A percentile compares a stretch with the other conserved stretches of the same genome.
Evolutionary conservation across 2,329 filamentous ascomycete species (phyloP).

Genomic region (Clathrospora elynae): DNA sequence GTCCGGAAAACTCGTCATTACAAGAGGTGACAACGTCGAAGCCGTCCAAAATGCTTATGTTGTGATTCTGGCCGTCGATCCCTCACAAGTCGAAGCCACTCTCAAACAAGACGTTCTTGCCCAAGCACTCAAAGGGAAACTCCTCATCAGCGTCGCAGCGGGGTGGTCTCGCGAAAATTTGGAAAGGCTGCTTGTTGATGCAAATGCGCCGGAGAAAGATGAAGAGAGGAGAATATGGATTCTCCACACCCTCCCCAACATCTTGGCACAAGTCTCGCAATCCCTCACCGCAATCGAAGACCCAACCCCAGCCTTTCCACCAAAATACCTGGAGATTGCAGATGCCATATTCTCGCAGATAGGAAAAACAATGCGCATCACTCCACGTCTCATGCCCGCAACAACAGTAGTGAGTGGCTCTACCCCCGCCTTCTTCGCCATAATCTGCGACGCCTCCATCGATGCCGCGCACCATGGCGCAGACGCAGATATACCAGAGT

Average conservation of each 20-base stretch:
- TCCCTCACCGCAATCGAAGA: slow-evolving; percentile 48
- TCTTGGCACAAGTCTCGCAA: slow-evolving; percentile 52
- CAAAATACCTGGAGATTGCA: slow-evolving; percentile 20
- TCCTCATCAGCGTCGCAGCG: slow-evolving; percentile 59
- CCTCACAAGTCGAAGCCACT: slow-evolving; percentile 50
- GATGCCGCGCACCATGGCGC: slow-evolving; percentile 36
- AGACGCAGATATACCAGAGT: slow-evolving; percentile 40
- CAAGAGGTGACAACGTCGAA: slow-evolving; percentile 44
- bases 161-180: slow-evolving; percentile 52
- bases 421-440: slow-evolving; percentile 41
- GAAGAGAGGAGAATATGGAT: slow-evolving; percentile 41
- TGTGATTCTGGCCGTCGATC: slow-evolving; percentile 56
- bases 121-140: slow-evolving; percentile 52
- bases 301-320: slow-evolving; percentile 23
- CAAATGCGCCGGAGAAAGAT: slow-evolving; percentile 7
- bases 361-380: slow-evolving; percentile 30
- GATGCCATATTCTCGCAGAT: slow-evolving; percentile 32
- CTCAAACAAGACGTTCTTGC: slow-evolving; percentile 48
- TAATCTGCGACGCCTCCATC: slow-evolving; percentile 40
- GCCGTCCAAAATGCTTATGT: slow-evolving; percentile 49
- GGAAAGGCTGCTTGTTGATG: slow-evolving; percentile 20
- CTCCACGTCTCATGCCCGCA: slow-evolving; percentile 32
- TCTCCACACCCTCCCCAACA: slow-evolving; percentile 53
- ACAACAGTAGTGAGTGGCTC: slow-evolving; percentile 39
- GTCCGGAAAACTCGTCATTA: slow-evolving; percentile 40